phyloP scores from a whole-genome alignment of 2,329 filamentous ascomycete species.

The Beauveria bassiana region DNA sequence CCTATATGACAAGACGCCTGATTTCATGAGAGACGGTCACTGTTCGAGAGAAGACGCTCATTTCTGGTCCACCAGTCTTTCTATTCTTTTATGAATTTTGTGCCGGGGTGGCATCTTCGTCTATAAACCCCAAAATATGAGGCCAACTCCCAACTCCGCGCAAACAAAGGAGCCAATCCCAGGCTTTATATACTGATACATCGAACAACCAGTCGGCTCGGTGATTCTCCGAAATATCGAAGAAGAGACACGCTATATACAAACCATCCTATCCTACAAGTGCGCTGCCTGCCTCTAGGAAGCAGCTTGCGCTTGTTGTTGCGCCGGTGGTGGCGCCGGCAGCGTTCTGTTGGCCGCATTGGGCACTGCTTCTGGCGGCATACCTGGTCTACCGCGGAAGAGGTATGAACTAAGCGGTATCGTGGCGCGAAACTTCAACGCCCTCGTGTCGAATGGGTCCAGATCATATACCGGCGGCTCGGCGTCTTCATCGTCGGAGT shows the following conservation, averaged over 20 bases:
- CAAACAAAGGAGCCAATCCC: constrained; percentile 7
- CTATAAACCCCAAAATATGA: constrained; percentile 7
- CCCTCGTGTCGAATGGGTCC: constrained; percentile 59
- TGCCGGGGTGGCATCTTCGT: constrained; percentile 6
- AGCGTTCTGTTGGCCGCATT: constrained; percentile 15
- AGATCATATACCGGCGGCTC: constrained; percentile 67
- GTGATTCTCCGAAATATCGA: background rate
- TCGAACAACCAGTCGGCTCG: background rate
- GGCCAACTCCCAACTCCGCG: constrained; percentile 9
- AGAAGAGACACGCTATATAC: constrained; percentile 8
- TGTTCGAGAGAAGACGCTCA: background rate
- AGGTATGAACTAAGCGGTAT: constrained; percentile 42
- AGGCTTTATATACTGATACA: constrained; percentile 9
- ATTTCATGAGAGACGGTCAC: background rate
- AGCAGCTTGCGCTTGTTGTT: constrained; percentile 16
- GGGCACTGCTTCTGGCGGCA: constrained; percentile 18
- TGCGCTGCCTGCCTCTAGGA: constrained; percentile 2
- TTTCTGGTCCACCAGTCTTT: constrained; percentile 6
- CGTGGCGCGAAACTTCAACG: constrained; percentile 53
- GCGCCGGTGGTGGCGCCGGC: constrained; percentile 15
- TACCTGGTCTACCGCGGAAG: constrained; percentile 30
- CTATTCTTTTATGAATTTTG: constrained; percentile 9
- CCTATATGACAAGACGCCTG: background rate
- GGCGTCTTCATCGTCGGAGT: constrained; percentile 70
- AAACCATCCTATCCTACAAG: constrained; percentile 13